phyloP scores from a whole-genome alignment of 208 protist genomes.

The Phytomonas sp. region DNA sequence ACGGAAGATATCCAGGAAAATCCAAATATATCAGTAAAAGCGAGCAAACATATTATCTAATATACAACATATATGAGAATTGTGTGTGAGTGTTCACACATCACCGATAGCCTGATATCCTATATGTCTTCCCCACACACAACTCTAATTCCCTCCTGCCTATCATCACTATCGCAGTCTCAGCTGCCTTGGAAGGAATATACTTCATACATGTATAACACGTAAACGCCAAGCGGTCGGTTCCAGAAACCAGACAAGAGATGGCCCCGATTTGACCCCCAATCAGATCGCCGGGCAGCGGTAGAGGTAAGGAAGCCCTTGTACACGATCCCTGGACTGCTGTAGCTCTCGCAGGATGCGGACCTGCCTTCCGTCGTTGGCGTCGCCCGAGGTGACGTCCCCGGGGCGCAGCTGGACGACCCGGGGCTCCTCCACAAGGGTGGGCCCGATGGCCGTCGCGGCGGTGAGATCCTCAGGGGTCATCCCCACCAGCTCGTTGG shows the following conservation, averaged over 20 bases:
- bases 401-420: constrained; percentile 49
- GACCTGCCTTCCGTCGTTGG: constrained; percentile 3
- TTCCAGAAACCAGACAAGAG: neutral
- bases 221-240: neutral
- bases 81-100: neutral
- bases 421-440: constrained; percentile 23
- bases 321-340: constrained; percentile 74
- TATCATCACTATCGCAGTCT: neutral
- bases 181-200: neutral
- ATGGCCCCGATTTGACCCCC: neutral
- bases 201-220: neutral
- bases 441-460: constrained; percentile 13
- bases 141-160: too few relatives aligned
- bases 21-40: constrained; percentile 4
- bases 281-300: constrained; percentile 83
- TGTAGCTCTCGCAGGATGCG: constrained; percentile 69
- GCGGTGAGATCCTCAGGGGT: constrained; percentile 6
- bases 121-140: neutral
- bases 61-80: neutral
- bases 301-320: constrained; percentile 88
- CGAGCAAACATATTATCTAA: neutral
- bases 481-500: neutral
- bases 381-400: constrained; percentile 13
- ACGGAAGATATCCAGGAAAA: constrained; percentile 9
- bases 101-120: neutral